phyloP scores from a whole-genome alignment of 2,329 filamentous ascomycete species.

The Apiospora pterosperma region DNA sequence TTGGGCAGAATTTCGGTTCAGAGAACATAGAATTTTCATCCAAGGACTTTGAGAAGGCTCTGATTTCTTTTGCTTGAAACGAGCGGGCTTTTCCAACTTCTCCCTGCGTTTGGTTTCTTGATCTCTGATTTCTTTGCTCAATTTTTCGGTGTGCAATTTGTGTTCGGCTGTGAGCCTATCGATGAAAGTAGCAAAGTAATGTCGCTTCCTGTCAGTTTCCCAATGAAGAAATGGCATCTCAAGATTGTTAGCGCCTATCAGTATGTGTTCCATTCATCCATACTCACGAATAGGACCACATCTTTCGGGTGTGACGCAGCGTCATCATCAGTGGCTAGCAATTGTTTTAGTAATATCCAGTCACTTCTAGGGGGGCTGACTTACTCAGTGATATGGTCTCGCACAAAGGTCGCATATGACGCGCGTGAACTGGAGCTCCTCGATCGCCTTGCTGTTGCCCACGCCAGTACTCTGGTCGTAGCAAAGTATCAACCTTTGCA shows the following conservation, averaged over 20 bases:
- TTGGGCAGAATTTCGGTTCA: not conserved
- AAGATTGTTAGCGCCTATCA: not conserved
- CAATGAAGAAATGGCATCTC: conserved; percentile 40
- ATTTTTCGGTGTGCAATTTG: not conserved
- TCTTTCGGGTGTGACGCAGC: conserved; percentile 7
- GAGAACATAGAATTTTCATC: not conserved
- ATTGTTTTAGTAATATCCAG: not conserved
- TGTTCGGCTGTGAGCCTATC: conserved; percentile 4
- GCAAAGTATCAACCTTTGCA: conserved; percentile 22
- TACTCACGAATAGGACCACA: conserved; percentile 22
- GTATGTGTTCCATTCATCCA: not conserved
- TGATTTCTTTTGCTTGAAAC: not conserved
- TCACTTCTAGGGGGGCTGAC: not conserved
- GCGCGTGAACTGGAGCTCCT: conserved; percentile 18
- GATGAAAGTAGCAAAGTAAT: conserved; percentile 25
- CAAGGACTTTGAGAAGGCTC: not conserved
- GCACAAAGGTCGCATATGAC: conserved; percentile 33
- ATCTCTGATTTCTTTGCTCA: not conserved
- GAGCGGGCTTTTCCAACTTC: not conserved
- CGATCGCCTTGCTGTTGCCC: not conserved
- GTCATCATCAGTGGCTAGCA: not conserved
- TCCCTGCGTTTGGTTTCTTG: not conserved
- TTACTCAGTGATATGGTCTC: conserved; percentile 26
- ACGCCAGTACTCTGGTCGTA: not conserved
- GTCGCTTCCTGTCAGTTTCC: conserved; percentile 33